A percentile compares a stretch with the other conserved stretches of the same genome.
Conservation (phyloP, 176 grass and related monocot genomes). For the Avena sativa region DNA sequence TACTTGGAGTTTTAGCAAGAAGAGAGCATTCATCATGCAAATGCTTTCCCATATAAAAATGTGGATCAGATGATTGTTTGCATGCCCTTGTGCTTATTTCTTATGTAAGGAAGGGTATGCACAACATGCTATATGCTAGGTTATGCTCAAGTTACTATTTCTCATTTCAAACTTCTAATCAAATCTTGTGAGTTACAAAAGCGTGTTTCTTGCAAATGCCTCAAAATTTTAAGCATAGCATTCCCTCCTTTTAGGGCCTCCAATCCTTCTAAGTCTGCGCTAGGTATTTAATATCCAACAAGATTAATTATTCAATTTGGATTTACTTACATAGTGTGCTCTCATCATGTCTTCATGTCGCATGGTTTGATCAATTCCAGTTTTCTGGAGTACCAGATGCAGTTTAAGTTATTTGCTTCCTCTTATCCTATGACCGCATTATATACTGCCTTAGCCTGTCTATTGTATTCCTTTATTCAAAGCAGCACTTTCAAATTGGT, state of each 20-base stretch:
- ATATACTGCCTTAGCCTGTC: constrained; percentile 1
- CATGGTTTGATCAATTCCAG: constrained; percentile 4
- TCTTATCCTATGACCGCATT: constrained; percentile 22
- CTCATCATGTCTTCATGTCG: constrained; percentile 8
- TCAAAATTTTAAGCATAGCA: background rate
- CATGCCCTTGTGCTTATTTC: constrained; percentile 3
- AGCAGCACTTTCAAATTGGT: constrained; percentile 93
- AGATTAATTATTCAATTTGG: constrained; percentile 15
- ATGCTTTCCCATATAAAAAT: constrained; percentile 24
- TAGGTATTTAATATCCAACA: constrained; percentile 12
- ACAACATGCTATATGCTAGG: background rate
- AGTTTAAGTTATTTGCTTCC: constrained; percentile 27
- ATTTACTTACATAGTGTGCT: constrained; percentile 19
- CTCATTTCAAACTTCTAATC: background rate
- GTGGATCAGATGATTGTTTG: constrained; percentile 25
- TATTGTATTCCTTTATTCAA: constrained; percentile 71
- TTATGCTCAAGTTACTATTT: background rate
- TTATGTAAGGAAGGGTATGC: background rate
- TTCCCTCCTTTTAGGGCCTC: background rate
- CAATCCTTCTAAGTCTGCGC: too few species aligned
- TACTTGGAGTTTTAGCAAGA: constrained; percentile 3
- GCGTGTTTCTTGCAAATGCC: constrained; percentile 12
- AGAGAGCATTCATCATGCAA: background rate
- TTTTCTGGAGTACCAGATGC: constrained; percentile 28
- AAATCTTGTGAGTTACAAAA: background rate